Evolutionary conservation across 2,329 filamentous ascomycete genomes (phyloP).

Genomic region (Botryotinia narcissicola): DNA sequence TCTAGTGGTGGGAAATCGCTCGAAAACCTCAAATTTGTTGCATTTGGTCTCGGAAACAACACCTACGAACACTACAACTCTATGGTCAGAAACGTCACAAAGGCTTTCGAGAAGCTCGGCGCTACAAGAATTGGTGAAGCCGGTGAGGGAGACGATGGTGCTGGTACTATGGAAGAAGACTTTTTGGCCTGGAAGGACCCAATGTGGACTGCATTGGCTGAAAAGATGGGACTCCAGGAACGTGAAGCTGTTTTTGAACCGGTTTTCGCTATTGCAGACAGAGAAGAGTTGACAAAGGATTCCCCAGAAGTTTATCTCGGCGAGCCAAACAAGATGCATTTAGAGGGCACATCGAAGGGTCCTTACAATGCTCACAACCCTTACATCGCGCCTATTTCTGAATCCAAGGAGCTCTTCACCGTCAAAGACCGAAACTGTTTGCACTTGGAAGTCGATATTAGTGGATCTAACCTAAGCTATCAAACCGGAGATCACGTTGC

Average conservation of each 20-base stretch:
- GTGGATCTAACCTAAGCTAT: conserved; percentile 85
- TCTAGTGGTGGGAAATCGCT: conserved; percentile 72
- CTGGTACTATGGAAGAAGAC: conserved; percentile 99
- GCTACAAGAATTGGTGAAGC: conserved; percentile 81
- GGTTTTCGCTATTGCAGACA: conserved; percentile 78
- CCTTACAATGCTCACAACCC: conserved; percentile 97
- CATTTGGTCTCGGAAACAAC: conserved; percentile 97
- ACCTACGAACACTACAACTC: conserved; percentile 99
- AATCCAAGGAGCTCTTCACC: conserved; percentile 87
- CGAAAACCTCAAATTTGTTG: conserved; percentile 82
- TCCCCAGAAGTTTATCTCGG: conserved; percentile 86
- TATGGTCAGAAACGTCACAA: conserved; percentile 91
- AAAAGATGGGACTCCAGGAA: conserved; percentile 86
- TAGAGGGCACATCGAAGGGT: conserved; percentile 78
- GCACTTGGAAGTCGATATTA: conserved; percentile 92
- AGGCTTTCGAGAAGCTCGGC: conserved; percentile 76
- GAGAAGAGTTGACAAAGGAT: conserved; percentile 69
- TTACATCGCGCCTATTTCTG: conserved; percentile 88
- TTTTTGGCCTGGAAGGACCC: conserved; percentile 99
- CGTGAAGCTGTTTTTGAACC: conserved; percentile 96
- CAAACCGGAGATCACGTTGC: conserved; percentile 97
- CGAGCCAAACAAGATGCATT: conserved; percentile 94
- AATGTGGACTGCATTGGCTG: conserved; percentile 87
- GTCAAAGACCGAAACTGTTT: conserved; percentile 91
- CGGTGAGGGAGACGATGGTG: conserved; percentile 95